phyloP scores from a whole-genome alignment of 129 eudicot species.

The Mikania micrantha region DNA sequence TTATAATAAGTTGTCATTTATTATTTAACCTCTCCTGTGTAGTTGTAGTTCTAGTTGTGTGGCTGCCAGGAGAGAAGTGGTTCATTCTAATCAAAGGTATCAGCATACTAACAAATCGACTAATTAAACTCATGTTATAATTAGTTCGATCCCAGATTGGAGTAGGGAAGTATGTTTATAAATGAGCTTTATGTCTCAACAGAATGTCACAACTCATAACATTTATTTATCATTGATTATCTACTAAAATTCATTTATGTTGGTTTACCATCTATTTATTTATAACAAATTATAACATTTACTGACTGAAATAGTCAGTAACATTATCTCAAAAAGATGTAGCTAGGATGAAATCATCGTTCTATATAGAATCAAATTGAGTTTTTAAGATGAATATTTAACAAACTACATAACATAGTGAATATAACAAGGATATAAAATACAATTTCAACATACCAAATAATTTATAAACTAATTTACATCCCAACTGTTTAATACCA shows the following conservation, averaged over 20 bases:
- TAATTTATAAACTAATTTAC: background rate
- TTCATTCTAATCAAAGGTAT: constrained; percentile 13
- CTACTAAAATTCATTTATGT: background rate
- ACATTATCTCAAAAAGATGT: background rate
- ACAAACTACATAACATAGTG: background rate
- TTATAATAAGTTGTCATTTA: constrained; percentile 23
- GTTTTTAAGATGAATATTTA: background rate
- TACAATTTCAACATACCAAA: background rate
- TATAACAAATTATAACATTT: background rate
- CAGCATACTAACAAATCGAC: background rate
- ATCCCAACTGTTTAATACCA: background rate
- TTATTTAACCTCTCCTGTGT: constrained; percentile 17
- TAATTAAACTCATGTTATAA: background rate
- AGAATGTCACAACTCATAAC: background rate
- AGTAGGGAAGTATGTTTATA: constrained; percentile 5
- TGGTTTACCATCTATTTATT: background rate
- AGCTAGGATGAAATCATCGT: background rate
- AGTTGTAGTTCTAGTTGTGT: no score
- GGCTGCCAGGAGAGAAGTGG: constrained; percentile 10
- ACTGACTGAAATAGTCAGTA: background rate
- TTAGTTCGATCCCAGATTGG: background rate
- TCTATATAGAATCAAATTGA: background rate
- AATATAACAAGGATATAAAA: background rate
- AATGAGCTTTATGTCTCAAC: background rate
- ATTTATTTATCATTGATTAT: background rate